phyloP scores from a whole-genome alignment of 192 early-diverging fungal species.

The Kickxella alabastrina region DNA sequence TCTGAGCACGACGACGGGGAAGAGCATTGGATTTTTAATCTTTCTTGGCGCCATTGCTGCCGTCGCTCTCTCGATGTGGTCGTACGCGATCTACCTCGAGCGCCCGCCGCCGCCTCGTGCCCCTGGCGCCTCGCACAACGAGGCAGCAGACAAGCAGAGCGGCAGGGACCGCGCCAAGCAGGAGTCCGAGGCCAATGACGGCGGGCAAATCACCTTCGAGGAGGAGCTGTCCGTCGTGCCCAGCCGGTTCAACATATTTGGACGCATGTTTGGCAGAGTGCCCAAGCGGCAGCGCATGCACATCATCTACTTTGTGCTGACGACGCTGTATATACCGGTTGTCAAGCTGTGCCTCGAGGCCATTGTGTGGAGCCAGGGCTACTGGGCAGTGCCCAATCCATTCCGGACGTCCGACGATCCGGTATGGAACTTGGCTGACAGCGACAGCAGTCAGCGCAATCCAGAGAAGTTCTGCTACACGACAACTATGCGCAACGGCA shows the following conservation, averaged over 20 bases:
- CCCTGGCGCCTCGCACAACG: neutral
- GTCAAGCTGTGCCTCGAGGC: conserved; percentile 51
- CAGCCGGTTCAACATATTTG: conserved; percentile 27
- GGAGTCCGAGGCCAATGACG: neutral
- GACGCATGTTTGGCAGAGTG: conserved; percentile 29
- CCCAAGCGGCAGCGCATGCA: conserved; percentile 40
- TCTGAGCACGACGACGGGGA: conserved; percentile 43
- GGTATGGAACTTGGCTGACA: conserved; percentile 4
- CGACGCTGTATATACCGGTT: conserved; percentile 51
- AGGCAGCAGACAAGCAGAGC: neutral
- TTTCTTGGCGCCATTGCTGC: conserved; percentile 30
- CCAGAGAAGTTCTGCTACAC: conserved; percentile 48
- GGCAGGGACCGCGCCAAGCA: neutral
- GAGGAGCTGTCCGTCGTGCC: conserved; percentile 33
- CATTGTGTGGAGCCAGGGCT: conserved; percentile 50
- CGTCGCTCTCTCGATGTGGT: conserved; percentile 27
- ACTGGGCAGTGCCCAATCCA: conserved; percentile 52
- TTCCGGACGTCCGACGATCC: conserved; percentile 41
- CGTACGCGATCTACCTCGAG: conserved; percentile 38
- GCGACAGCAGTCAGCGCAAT: conserved; percentile 17
- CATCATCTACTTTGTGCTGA: conserved; percentile 35
- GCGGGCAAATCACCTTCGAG: conserved; percentile 29
- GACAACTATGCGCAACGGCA: conserved; percentile 36
- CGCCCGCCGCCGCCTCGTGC: conserved; percentile 5
- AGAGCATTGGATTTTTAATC: conserved; percentile 37